Conservation (phyloP, 768 basidiomycete genomes). For the Arthromyces matolae region DNA sequence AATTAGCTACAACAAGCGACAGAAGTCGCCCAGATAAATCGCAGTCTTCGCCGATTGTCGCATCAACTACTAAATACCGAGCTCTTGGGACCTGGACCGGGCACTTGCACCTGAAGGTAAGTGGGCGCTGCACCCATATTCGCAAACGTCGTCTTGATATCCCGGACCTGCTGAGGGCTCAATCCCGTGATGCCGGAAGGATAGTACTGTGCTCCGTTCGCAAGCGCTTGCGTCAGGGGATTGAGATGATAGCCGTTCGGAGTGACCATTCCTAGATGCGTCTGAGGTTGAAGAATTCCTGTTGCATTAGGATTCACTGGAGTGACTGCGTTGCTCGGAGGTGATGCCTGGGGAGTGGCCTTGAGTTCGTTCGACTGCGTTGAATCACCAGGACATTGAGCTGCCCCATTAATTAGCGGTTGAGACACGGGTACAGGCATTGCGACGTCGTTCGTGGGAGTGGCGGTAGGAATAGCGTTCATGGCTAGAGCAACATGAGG, state of each 20-base stretch:
- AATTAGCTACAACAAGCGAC: neutral
- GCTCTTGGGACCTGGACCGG: constrained; percentile 13
- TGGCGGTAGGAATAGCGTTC: neutral
- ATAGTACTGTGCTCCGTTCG: constrained; percentile 33
- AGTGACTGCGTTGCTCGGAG: neutral
- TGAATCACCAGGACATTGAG: constrained; percentile 21
- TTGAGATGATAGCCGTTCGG: constrained; percentile 48
- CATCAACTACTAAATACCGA: constrained; percentile 16
- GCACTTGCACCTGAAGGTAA: constrained; percentile 16
- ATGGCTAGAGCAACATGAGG: constrained; percentile 30
- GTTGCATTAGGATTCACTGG: constrained; percentile 15
- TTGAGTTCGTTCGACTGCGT: constrained; percentile 21
- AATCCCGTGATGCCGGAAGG: constrained; percentile 36
- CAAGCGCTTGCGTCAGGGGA: constrained; percentile 32
- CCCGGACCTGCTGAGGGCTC: constrained; percentile 57
- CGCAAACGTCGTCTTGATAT: constrained; percentile 53
- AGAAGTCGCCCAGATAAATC: neutral
- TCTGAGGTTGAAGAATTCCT: constrained; percentile 32
- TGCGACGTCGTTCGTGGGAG: constrained; percentile 26
- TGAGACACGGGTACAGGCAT: constrained; percentile 26
- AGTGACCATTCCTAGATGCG: constrained; percentile 19
- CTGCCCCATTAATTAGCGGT: constrained; percentile 29
- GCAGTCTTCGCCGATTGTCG: neutral
- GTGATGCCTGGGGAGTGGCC: constrained; percentile 14
- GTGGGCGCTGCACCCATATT: constrained; percentile 30